Evolutionary conservation across 768 basidiomycete species (phyloP).

Genomic region (Rubroboletus pulcherrimus): DNA sequence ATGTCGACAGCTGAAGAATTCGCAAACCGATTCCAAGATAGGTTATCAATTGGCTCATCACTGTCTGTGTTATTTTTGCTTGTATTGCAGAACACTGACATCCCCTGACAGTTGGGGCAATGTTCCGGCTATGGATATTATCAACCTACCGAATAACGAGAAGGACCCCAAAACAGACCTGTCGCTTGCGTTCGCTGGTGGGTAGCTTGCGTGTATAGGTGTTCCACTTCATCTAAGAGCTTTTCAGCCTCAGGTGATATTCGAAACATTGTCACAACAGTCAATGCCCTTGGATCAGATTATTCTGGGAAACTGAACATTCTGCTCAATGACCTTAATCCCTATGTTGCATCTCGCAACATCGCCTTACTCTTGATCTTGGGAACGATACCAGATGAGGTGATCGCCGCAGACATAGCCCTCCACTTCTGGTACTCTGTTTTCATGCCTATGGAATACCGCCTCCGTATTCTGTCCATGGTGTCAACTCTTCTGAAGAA

Average conservation of each 20-base stretch:
- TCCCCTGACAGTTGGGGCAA: slow-evolving; percentile 31
- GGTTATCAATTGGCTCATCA: slow-evolving; percentile 25
- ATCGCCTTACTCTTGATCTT: slow-evolving; percentile 41
- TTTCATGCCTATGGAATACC: slow-evolving; percentile 37
- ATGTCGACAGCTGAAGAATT: slow-evolving; percentile 12
- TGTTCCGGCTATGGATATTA: slow-evolving; percentile 32
- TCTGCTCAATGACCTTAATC: slow-evolving; percentile 40
- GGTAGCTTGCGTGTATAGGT: neutral
- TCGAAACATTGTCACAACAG: slow-evolving; percentile 39
- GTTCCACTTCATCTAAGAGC: neutral
- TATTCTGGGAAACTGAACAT: slow-evolving; percentile 40
- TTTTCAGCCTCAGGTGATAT: slow-evolving; percentile 47
- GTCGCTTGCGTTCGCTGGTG: slow-evolving; percentile 25
- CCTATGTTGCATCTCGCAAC: slow-evolving; percentile 36
- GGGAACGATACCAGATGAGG: slow-evolving; percentile 31
- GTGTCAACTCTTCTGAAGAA: slow-evolving; percentile 19
- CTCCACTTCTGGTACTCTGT: slow-evolving; percentile 49
- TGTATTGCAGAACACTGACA: neutral
- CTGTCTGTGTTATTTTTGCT: slow-evolving; percentile 15
- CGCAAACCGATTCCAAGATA: slow-evolving; percentile 17
- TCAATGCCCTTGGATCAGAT: slow-evolving; percentile 40
- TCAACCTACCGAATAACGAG: slow-evolving; percentile 27
- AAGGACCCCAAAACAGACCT: slow-evolving; percentile 16
- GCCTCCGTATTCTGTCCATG: slow-evolving; percentile 15
- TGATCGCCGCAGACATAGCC: slow-evolving; percentile 39